phyloP scores from a whole-genome alignment of 1,284 basidiomycete genomes.

The Crucibulum parvulum region DNA sequence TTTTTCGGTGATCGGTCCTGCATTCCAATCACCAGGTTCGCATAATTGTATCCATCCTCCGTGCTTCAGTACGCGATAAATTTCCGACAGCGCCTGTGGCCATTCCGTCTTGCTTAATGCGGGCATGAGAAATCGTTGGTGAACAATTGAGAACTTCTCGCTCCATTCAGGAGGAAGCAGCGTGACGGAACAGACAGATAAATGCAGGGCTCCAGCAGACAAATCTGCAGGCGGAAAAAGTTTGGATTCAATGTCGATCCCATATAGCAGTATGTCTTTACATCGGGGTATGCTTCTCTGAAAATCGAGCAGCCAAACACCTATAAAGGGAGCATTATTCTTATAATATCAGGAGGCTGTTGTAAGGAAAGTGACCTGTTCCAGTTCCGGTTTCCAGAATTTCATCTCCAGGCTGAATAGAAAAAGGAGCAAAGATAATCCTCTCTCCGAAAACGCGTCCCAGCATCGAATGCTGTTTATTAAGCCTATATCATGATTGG shows the following conservation, averaged over 20 bases:
- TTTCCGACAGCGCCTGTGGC: not conserved
- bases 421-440: not conserved
- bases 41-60: not conserved
- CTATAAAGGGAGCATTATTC: not conserved
- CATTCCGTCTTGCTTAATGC: not conserved
- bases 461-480: not conserved
- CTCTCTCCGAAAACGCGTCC: not conserved
- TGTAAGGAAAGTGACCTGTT: not conserved
- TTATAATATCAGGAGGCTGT: not conserved
- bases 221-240: not conserved
- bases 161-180: not conserved
- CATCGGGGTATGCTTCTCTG: not conserved
- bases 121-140: not conserved
- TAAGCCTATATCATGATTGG: not conserved
- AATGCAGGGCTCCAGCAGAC: not conserved
- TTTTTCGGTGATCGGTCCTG: not conserved
- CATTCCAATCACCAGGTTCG: not conserved
- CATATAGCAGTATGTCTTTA: not conserved
- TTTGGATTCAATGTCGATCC: not conserved
- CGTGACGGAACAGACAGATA: not conserved
- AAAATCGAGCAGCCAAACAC: not conserved
- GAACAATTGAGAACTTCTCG: not conserved
- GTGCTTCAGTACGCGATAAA: not conserved
- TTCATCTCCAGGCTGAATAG: not conserved
- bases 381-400: not conserved